Evolutionary conservation across 768 basidiomycete genomes (phyloP).

Genomic region (Melanogaster broomeanus): DNA sequence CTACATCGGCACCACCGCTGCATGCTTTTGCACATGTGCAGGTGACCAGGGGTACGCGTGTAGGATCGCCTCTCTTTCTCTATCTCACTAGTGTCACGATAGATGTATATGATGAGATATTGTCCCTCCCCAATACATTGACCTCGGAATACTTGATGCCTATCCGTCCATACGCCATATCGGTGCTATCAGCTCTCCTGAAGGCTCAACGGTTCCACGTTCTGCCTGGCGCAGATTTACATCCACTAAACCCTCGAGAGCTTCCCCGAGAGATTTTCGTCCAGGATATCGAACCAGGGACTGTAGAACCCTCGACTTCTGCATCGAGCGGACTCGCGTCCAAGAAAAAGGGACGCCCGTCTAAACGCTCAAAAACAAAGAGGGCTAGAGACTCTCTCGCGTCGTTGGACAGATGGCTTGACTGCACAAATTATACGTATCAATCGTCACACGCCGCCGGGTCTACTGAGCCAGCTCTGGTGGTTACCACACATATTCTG

Average conservation of each 20-base stretch:
- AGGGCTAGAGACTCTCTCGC: constrained; percentile 53
- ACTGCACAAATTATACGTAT: constrained; percentile 33
- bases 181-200: constrained; percentile 50
- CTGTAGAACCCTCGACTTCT: neutral
- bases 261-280: constrained; percentile 71
- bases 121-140: constrained; percentile 49
- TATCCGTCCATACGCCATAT: constrained; percentile 52
- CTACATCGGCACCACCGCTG: constrained; percentile 50
- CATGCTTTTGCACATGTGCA: constrained; percentile 54
- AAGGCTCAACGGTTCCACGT: constrained; percentile 57
- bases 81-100: neutral
- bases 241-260: constrained; percentile 58
- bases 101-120: constrained; percentile 61
- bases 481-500: constrained; percentile 34
- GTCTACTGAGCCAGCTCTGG: neutral
- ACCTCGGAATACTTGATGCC: constrained; percentile 40
- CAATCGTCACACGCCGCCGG: constrained; percentile 7
- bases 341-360: constrained; percentile 65
- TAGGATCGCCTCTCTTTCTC: neutral
- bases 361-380: constrained; percentile 57
- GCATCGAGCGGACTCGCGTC: constrained; percentile 17
- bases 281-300: constrained; percentile 32
- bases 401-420: constrained; percentile 51
- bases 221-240: constrained; percentile 51
- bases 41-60: constrained; percentile 55